Base-by-base conservation (phyloP, 176 grass and related monocot genomes). In the Phoenix dactylifera region DNA sequence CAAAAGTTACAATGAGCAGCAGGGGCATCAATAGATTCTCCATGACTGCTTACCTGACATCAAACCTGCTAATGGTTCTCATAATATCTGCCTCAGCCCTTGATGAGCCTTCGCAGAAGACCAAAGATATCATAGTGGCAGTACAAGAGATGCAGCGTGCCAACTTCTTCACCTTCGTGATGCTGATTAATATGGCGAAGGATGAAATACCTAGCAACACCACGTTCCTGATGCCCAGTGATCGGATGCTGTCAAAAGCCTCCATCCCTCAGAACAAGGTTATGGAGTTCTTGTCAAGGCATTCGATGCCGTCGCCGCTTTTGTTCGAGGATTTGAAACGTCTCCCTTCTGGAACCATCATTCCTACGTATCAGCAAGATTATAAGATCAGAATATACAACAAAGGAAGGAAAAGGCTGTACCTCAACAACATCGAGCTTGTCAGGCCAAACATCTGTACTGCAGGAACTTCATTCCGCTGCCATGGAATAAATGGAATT, bases 131-230 rank as follows among this genome's bases (percentile, higher is more conserved):
- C 12, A 4, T 44, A n/a, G 61, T 54, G 30, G 62, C 66, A 0
- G 44, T 7, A 4, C 77, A 75, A 64, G 77, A 87, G 18, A 57
- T 68, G 78, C 75, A 95, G 73, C 51, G 5, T 15, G 77, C 72
- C 0, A 26, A 81, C 26, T 88, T 79, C 70, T 95, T 85, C 64
- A 82, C 81, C 51, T 95, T 88, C 6, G n/a, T 62, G 55, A 82
- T 82, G 74, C 78, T 79, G 30, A 15, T 88, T 53, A 85, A 72
- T 32, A 82, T 88, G 89, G 89, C 85, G 53, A 62, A 69, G 26
- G 55, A 72, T 56, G 78, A 77, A 72, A 52, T 87, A 68, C 77
- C 74, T 4, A n/a, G 19, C 18, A 87, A 84, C 70, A 83, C 62
- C 17, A 87, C 84, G 18, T 87, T 93, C 60, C 64, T 82, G 22